Conservation (phyloP, 2,329 filamentous ascomycete genomes). For the Pseudogymnoascus sp. region DNA sequence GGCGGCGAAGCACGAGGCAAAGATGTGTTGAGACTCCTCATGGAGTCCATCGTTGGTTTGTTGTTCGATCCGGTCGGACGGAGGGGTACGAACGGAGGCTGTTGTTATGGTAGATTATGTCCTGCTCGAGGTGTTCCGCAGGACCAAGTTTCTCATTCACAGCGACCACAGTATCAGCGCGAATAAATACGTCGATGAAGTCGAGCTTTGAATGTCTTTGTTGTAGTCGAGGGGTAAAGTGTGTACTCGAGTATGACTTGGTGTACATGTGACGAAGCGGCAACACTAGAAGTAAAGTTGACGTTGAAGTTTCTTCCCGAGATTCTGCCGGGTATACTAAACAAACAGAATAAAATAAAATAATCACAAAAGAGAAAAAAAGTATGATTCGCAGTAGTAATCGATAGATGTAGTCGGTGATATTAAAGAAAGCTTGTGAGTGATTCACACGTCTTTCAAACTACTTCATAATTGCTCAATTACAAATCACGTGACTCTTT, state of each 20-base stretch:
- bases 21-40: slow-evolving; percentile 54
- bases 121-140: not conserved
- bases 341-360: not conserved
- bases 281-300: slow-evolving; percentile 2
- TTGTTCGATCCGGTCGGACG: not conserved
- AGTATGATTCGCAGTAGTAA: not conserved
- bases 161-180: not conserved
- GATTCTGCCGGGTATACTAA: not conserved
- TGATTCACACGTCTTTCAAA: not conserved
- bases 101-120: not conserved
- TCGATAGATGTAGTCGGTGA: not conserved
- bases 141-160: not conserved
- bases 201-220: not conserved
- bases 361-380: not conserved
- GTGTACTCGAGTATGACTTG: not conserved
- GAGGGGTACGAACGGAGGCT: not conserved
- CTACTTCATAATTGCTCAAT: not conserved
- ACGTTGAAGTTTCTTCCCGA: slow-evolving; percentile 6
- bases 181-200: not conserved
- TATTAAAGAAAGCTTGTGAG: not conserved
- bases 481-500: not conserved
- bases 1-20: slow-evolving; percentile 44
- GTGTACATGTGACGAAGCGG: slow-evolving; percentile 6
- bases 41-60: slow-evolving; percentile 47
- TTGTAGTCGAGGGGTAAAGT: not conserved